Evolutionary conservation across 345 rosid species (phyloP).

Genomic region (Schrenkiella parvula): DNA sequence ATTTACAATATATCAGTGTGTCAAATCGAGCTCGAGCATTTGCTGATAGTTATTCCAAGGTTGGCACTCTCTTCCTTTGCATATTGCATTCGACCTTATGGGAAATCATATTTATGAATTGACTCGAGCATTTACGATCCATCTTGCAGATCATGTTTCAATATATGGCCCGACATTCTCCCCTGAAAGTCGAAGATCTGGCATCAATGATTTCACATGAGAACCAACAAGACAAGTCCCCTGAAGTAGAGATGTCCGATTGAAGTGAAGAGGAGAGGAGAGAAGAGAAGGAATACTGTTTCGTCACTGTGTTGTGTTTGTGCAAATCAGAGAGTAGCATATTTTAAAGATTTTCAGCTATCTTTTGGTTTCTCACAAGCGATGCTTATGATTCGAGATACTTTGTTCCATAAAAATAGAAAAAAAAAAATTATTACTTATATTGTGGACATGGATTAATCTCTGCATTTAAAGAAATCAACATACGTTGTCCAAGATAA

Average conservation of each 20-base stretch:
- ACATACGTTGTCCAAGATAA: not conserved
- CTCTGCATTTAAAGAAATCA: not conserved
- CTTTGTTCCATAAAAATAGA: not conserved
- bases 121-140: conserved; percentile 3
- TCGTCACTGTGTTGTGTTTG: not conserved
- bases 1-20: conserved; percentile 64
- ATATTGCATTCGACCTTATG: not conserved
- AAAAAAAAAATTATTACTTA: not conserved
- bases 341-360: not conserved
- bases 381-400: not conserved
- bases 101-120: not conserved
- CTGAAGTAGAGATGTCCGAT: conserved; percentile 68
- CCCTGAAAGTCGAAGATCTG: conserved; percentile 75
- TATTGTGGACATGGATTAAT: not conserved
- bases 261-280: conserved; percentile 27
- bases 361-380: not conserved
- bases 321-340: not conserved
- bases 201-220: conserved; percentile 43
- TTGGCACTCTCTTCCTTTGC: conserved; percentile 26
- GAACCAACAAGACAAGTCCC: conserved; percentile 43
- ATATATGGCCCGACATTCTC: conserved; percentile 65
- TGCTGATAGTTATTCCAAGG: conserved; percentile 98
- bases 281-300: not conserved
- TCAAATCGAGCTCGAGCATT: conserved; percentile 72
- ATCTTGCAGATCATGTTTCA: conserved; percentile 77